Evolutionary conservation across 306 rosid species (phyloP), one percentile per base, ranked within the genome.

Genomic region (Acmispon strigosus): DNA sequence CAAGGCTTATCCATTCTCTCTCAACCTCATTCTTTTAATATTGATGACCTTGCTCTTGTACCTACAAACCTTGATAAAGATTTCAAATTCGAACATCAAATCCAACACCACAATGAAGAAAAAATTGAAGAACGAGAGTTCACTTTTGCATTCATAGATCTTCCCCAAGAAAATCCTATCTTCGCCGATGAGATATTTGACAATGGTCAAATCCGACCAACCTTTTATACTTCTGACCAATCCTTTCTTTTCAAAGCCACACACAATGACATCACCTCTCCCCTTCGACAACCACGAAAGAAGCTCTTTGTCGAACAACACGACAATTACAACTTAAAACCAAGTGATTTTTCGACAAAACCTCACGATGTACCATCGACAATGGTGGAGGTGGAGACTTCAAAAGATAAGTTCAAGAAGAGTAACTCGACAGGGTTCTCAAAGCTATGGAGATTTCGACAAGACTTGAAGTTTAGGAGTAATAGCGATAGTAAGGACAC

Each of bases 151-250:
- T 81, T 76, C 24, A 16, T 56, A 10, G 81, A 78, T 16, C 80
- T 84, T 9, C 80, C 85, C 9, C 84, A 82, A 16, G 83, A 80
- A 4, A 84, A 84, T 5, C 86, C 83, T 47, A 71, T 76, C 18
- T 70, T 75, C 6, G 96, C 91, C 0, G 91, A 86, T 27, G 91
- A 87, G 13, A 61, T 70, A 11, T 90, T 87, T 60, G 58, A 56
- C 0, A 60, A 87, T 84, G 94, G 90, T 14, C 75, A 69, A 72
- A 86, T 90, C 79, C 84, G 87, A 2, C 80, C 89, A 10, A 57
- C 71, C 2, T 87, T 55, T 3, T 90, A 84, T 5, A 11, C 77
- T 9, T 83, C 84, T 19, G 70, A 83, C 53, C 75, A 42, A 43
- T 68, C 69, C 66, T 81, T 82, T 10, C 75, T 87, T 32, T 76